Evolutionary conservation across 495 filamentous ascomycete genomes (phyloP), one percentile per base, ranked within the genome.

Genomic region (Pyrenula aspistea): DNA sequence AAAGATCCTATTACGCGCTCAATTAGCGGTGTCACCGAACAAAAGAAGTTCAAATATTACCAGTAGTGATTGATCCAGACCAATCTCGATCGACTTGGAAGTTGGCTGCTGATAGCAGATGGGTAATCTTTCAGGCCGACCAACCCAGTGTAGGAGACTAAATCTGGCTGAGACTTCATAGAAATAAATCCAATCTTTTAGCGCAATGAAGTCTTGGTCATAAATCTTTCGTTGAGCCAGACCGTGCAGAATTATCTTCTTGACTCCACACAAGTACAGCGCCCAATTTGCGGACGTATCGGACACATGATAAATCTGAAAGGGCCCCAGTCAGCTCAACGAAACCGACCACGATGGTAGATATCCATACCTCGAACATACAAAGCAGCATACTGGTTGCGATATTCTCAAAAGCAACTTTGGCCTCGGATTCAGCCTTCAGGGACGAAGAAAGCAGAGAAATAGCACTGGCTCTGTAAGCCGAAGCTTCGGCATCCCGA

Each of bases 121-220:
- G 53, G 58, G 58, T 51, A 56, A 63, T 53, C 55, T 59, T 53
- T 58, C 58, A 58, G 60, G 60, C 24, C 53, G 55, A 22, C 53
- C 53, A 53, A 2, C 22, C 58, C 58, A 63, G 56, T 63, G 61
- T 53, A 58, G 55, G 50, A 63, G 55, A 56, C 58, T 60, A 55
- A 63, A 63, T 53, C 60, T 56, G 52, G 58, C 19, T n/a, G 60
- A 53, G 24, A 47, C 55, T 51, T 63, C 61, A 47, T 60, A 59
- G 51, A 60, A 63, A 54, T 63, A 60, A 53, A 60, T 58, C 61
- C 61, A 63, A 58, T 63, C 61, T 24, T 60, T 55, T 48, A 63
- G 58, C 58, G 60, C 59, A 22, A 59, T 60, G 54, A 58, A 63
- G 25, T 63, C 61, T 53, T 58, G 55, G 25, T 53, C 55, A 56